Evolutionary conservation across 169 alveolate genomes (phyloP), one percentile per base, ranked within the genome.

Genomic region (Babesia ovis): DNA sequence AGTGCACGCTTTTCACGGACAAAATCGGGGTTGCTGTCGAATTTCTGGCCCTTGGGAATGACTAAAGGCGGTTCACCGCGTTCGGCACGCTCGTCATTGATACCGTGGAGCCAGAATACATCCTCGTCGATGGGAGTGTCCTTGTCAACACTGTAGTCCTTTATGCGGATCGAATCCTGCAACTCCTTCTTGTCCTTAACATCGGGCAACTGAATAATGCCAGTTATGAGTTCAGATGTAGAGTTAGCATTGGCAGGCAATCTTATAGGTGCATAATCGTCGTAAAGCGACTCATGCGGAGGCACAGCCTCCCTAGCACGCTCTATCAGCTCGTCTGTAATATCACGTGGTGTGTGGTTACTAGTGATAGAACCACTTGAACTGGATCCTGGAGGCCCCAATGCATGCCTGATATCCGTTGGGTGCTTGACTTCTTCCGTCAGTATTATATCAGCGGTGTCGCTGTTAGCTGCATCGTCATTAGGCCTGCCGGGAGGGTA

Each of bases 161-260:
- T 74, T 43, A 53, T 82, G 54, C 56, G 69, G 14, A 5, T 46
- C 51, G 42, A 46, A 53, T 27, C 68, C 57, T 58, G 56, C 23
- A 56, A 39, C 37, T 0, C 62, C 48, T 39, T 57, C 41, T 8
- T 72, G 34, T 60, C 68, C 32, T 46, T 46, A 32, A n/a, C 25
- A 42, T 18, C 37, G 42, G 83, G 86, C 82, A 55, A 66, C 62
- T 73, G 85, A 11, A 75, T 81, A 42, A 69, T 77, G 20, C 79
- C 55, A 43, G 74, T 48, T 25, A 68, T 51, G n/a, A 75, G 54
- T 34, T 50, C 82, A 5, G 58, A 50, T 0, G 72, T 74, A 0
- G 57, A 45, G 56, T 76, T 74, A 37, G 77, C 58, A 1, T 35
- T 23, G 4, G 51, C 41, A 2, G 67, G 59, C 20, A 66, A 4